Evolutionary conservation across 345 rosid species (phyloP), one percentile per base, ranked within the genome.

Genomic region (Hibiscus mutabilis): DNA sequence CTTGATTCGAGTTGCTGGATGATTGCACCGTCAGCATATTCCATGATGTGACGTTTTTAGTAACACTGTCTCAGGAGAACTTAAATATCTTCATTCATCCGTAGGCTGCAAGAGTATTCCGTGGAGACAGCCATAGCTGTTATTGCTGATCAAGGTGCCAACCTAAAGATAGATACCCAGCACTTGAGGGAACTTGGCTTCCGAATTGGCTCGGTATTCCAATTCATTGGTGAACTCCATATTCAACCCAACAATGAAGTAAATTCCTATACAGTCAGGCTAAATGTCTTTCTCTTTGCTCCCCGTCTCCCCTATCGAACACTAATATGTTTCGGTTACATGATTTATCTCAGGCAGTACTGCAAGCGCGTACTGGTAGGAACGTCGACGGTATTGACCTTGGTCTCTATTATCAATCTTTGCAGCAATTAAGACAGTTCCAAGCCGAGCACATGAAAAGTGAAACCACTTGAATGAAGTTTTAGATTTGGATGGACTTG

Each of bases 381-480:
- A 90, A 86, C 73, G 93, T 87, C 18, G 96, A 89, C 18, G 97
- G 97, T 69, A 82, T 87, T 19, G 96, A 91, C 73, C 85, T 94
- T 25, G 78, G 82, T 66, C 97, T 94, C 49, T 88, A 90, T 73
- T 79, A 77, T n/a, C 91, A 86, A 61, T 79, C 93, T 3, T 47
- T 88, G 49, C 86, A 81, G 74, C 86, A 88, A 25, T 61, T 94
- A 31, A 78, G 93, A 68, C 83, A 83, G 79, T 88, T 93, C 70
- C 86, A 82, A 76, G 88, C 74, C 0, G 84, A 81, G 0, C 82
- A 44, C 29, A 7, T 57, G 27, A 72, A 70, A 13, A 73, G 33
- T 58, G 68, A 69, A 46, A n/a, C 75, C 15, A 72, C 61, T 68
- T 72, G 42, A 57, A 74, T 56, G 47, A 66, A 47, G 70, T 49